Evolutionary conservation across 139 green algal genomes (phyloP).

Genomic region (Tetradesmus obliquus): DNA sequence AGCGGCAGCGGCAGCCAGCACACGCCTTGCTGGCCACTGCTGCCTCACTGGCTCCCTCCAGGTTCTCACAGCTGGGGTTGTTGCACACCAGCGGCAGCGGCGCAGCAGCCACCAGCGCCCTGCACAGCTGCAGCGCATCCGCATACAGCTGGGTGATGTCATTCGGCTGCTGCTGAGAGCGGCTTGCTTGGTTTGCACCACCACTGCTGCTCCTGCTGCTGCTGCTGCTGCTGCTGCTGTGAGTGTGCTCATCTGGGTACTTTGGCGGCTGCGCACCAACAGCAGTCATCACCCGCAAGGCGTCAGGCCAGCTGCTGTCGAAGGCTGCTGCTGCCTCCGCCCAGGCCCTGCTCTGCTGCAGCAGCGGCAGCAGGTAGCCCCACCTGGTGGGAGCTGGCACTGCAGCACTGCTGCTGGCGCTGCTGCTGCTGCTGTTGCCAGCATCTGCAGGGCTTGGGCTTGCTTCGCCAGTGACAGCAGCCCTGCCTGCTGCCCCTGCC

Average conservation of each 20-base stretch:
- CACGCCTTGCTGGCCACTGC: neutral
- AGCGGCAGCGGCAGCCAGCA: neutral
- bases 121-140: neutral
- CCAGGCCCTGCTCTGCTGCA: neutral
- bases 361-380: neutral
- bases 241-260: too few relatives aligned
- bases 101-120: neutral
- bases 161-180: neutral
- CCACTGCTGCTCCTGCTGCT: neutral
- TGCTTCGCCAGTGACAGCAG: neutral
- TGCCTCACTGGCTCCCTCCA: neutral
- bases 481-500: neutral
- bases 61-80: neutral
- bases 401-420: too few relatives aligned
- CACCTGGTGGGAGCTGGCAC: too few relatives aligned
- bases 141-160: neutral
- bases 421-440: neutral
- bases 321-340: neutral
- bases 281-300: neutral
- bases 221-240: neutral
- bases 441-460: neutral
- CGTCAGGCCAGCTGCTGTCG: neutral
- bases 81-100: neutral
- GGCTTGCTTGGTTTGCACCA: too few relatives aligned
- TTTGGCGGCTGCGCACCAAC: too few relatives aligned